Base-by-base conservation (phyloP, 345 rosid genomes). In the Mangifera indica region DNA sequence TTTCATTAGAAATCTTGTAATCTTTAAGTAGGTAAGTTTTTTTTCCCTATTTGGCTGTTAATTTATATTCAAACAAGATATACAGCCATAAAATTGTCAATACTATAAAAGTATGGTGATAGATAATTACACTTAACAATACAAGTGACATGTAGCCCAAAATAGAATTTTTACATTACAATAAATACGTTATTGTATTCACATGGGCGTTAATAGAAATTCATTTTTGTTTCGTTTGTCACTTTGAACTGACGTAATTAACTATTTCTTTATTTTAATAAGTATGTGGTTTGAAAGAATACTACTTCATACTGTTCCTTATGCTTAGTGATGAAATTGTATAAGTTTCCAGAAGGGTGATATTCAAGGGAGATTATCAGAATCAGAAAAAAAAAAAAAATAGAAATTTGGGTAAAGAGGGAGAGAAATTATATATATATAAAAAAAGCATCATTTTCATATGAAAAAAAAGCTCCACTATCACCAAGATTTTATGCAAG, bases 291-390 rank as follows among this genome's bases (percentile, higher is more conserved):
- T 37, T 12, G 17, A 13, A 4, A 48, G 53, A 48, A 48, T 48
- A 11, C 53, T 48, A 5, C 12, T 49, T 49, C 5, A 10, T 4
- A 74, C 69, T 65, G 78, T 29, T 22, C 15, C 24, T 73, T 65
- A 54, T 69, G 77, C 72, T 40, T 63, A 42, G 13, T 76, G 82
- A 63, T 48, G 74, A 67, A 57, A 63, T 54, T 4, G 7, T 26
- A 66, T 32, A 20, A 74, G 69, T 20, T 37, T 37, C n/a, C 60
- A 55, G 15, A 3, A 77, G 37, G 69, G 71, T 77, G 87, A 81
- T 72, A 84, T 57, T 70, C 58, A 79, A 66, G 75, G 77, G 78
- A 66, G 81, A 62, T 52, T 84, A 81, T 84, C 84, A 81, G 49
- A n/a, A 65, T 20, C 7, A 55, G 46, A 20, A 34, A 56, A 42